Evolutionary conservation across 108 stramenopile genomes (phyloP).

Genomic region (Cyclotella kingstonii): DNA sequence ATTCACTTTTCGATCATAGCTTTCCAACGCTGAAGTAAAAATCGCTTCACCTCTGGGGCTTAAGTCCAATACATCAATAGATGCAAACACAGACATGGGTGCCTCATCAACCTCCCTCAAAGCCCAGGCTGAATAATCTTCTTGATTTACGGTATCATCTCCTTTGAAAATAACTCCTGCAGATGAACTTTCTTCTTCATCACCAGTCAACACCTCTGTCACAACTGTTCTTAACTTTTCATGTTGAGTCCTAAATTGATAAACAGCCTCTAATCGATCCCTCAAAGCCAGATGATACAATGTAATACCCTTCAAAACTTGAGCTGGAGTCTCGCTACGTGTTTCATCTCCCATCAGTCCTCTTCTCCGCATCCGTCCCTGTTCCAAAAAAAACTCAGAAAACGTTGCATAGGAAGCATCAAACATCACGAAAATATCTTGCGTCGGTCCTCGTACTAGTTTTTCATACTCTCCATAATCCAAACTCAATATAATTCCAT

Average conservation of each 20-base stretch:
- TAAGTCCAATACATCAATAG: conserved; percentile 72
- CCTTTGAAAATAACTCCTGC: neutral
- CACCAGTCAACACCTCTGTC: conserved; percentile 64
- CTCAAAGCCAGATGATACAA: conserved; percentile 70
- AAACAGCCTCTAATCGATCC: conserved; percentile 67
- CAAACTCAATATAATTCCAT: conserved; percentile 55
- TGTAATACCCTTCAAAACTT: conserved; percentile 68
- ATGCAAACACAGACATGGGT: conserved; percentile 64
- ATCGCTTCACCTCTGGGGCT: conserved; percentile 59
- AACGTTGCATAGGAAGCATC: conserved; percentile 66
- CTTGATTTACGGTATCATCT: conserved; percentile 15
- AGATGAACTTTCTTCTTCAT: conserved; percentile 8
- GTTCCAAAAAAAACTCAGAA: conserved; percentile 74
- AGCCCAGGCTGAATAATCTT: conserved; percentile 39
- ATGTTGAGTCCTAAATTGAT: conserved; percentile 75
- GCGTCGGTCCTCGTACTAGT: conserved; percentile 56
- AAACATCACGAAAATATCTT: conserved; percentile 78
- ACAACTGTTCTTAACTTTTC: conserved; percentile 70
- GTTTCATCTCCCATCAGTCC: conserved; percentile 29
- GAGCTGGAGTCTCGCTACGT: conserved; percentile 54
- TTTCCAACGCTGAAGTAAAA: conserved; percentile 66
- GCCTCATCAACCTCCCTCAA: conserved; percentile 73
- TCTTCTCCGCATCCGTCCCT: conserved; percentile 61
- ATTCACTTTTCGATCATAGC: conserved; percentile 83
- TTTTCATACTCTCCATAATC: conserved; percentile 71